Conservation (phyloP, 2,329 filamentous ascomycete genomes). For the Diplodia scrobiculata region DNA sequence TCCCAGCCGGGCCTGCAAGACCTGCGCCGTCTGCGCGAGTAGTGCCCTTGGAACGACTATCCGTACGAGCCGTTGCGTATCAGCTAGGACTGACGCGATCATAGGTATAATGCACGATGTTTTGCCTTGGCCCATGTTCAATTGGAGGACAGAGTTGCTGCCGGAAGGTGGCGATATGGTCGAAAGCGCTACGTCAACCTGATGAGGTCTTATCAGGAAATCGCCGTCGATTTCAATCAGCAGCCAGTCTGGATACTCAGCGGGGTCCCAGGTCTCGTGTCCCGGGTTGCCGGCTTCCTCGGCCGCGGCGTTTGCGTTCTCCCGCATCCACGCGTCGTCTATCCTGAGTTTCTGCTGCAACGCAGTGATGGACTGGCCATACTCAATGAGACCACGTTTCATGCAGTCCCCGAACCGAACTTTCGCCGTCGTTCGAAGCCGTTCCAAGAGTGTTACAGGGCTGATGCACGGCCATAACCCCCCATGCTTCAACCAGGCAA, state of each 20-base stretch:
- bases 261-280: constrained; percentile 61
- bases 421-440: constrained; percentile 47
- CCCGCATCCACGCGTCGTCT: constrained; percentile 37
- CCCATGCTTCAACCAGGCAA: constrained; percentile 35
- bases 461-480: constrained; percentile 17
- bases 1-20: constrained; percentile 59
- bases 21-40: constrained; percentile 60
- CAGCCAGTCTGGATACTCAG: constrained; percentile 62
- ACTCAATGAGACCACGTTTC: constrained; percentile 48
- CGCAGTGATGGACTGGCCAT: constrained; percentile 51
- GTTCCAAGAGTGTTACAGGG: constrained; percentile 47
- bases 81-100: constrained; percentile 52
- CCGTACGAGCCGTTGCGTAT: constrained; percentile 52
- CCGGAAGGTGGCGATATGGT: constrained; percentile 59
- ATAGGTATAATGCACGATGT: constrained; percentile 70
- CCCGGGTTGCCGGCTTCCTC: constrained; percentile 55
- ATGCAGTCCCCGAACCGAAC: constrained; percentile 41
- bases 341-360: constrained; percentile 54
- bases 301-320: constrained; percentile 35
- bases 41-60: constrained; percentile 61
- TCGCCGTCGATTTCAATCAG: constrained; percentile 68
- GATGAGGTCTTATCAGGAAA: constrained; percentile 62
- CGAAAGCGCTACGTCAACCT: constrained; percentile 63
- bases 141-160: constrained; percentile 63
- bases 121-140: constrained; percentile 69